Conservation (phyloP, 208 protist species). For the Leishmania guyanensis region DNA sequence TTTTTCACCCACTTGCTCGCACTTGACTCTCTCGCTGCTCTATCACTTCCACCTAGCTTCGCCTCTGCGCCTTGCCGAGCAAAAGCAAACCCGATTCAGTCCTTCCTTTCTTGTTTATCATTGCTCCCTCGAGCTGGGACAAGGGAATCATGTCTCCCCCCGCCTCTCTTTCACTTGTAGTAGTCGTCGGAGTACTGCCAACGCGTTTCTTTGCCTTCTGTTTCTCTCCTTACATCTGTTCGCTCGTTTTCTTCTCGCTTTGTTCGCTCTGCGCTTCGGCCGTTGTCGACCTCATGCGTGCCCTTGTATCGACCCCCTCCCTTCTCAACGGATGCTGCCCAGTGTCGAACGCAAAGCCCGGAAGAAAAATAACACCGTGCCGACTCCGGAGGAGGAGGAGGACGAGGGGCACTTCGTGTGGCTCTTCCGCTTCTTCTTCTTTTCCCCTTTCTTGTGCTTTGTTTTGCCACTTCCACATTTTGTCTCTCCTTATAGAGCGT, state of each 20-base stretch:
- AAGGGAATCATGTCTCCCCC: background rate
- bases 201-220: background rate
- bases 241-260: background rate
- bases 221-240: background rate
- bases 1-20: background rate
- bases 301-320: background rate
- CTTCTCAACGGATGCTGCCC: background rate
- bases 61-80: background rate
- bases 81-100: background rate
- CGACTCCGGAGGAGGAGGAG: no score
- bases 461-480: no score
- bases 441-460: background rate
- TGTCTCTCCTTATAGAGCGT: no score
- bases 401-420: background rate
- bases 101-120: background rate
- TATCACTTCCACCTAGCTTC: background rate
- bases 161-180: background rate
- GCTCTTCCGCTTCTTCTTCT: background rate
- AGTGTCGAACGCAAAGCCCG: no score
- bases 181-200: background rate
- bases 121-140: no score
- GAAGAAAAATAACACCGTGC: no score
- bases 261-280: background rate
- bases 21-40: background rate
- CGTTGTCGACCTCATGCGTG: background rate